Base-by-base conservation (phyloP, 768 basidiomycete genomes). In the Sistotremastrum suecicum region DNA sequence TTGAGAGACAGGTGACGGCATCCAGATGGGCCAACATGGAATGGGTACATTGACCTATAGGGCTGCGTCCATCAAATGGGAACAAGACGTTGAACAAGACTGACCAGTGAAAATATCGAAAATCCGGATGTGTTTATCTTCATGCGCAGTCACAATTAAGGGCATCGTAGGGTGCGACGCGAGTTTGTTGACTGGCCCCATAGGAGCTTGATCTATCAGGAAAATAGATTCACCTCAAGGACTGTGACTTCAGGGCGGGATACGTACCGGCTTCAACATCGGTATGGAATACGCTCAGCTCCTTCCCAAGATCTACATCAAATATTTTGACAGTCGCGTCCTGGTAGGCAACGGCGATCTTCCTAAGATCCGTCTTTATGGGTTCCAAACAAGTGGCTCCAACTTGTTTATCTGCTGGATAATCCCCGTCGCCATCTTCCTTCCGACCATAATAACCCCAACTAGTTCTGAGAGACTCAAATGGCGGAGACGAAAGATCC, bases 11-110 rank as follows among this genome's bases (percentile, higher is more conserved):
- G 11, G 92, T 95, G 34, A 97, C 84, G 3, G 86, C 82, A 52
- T 92, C 87, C 35, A 92, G 70, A 59, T 99, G 95, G 29, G 88
- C 90, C 11, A 83, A 66, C 71, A 94, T 87, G 40, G 87, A 83
- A 60, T 90, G 78, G 31, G 85, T 88, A 59, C 87, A 89, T 72
- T 83, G 78, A 31, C 84, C 83, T 85, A 55, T 20, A 45, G 12
- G 48, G 29, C 37, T 52, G 39, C 36, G 41, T 42, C 45, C 48
- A 28, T 5, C 12, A 35, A 1, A 3, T 28, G 12, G 1, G 9
- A 41, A n/a, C 37, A 34, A 49, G 28, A 41, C 35, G 45, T 20
- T 20, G 34, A 9, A 32, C 42, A 8, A 31, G 37, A 61, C 80
- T 48, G 47, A 89, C 89, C 87, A 51, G 83, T 83, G 33, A 66